phyloP scores from a whole-genome alignment of 768 basidiomycete species.

The Lactarius psammicola region DNA sequence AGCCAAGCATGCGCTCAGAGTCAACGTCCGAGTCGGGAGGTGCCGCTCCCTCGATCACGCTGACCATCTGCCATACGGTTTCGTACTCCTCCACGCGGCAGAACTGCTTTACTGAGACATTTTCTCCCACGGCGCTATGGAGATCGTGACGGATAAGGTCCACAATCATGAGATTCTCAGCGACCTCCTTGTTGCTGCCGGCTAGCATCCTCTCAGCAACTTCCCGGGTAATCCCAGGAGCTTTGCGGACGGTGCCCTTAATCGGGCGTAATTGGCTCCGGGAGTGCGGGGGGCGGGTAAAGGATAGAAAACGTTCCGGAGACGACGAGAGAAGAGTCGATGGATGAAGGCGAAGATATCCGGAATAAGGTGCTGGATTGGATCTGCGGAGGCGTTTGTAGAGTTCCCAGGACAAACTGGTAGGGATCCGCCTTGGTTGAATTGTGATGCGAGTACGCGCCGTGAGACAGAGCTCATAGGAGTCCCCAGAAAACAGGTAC shows the following conservation, averaged over 20 bases:
- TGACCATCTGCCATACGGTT: slow-evolving; percentile 94
- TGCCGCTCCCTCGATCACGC: slow-evolving; percentile 76
- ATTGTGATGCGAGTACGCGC: slow-evolving; percentile 61
- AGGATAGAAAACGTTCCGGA: slow-evolving; percentile 89
- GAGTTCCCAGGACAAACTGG: slow-evolving; percentile 64
- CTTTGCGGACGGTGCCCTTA: slow-evolving; percentile 86
- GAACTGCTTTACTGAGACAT: slow-evolving; percentile 80
- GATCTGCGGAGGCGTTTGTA: slow-evolving; percentile 66
- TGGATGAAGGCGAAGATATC: slow-evolving; percentile 73
- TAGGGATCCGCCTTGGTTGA: slow-evolving; percentile 27
- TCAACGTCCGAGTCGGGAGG: slow-evolving; percentile 31
- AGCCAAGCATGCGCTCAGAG: slow-evolving; percentile 57
- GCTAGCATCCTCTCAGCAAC: slow-evolving; percentile 62
- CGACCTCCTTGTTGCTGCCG: slow-evolving; percentile 83
- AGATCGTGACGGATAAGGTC: slow-evolving; percentile 94
- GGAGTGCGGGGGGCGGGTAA: slow-evolving; percentile 58
- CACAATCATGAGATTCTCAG: slow-evolving; percentile 98
- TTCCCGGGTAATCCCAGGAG: slow-evolving; percentile 57
- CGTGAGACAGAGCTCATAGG: slow-evolving; percentile 92
- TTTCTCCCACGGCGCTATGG: slow-evolving; percentile 76
- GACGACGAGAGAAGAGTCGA: slow-evolving; percentile 82
- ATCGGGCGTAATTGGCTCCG: slow-evolving; percentile 88
- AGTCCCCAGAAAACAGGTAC: slow-evolving; percentile 76
- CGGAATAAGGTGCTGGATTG: slow-evolving; percentile 90
- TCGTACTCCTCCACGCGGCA: slow-evolving; percentile 89